phyloP scores from a whole-genome alignment of 2,329 filamentous ascomycete genomes.

The Hypocreales sp. region DNA sequence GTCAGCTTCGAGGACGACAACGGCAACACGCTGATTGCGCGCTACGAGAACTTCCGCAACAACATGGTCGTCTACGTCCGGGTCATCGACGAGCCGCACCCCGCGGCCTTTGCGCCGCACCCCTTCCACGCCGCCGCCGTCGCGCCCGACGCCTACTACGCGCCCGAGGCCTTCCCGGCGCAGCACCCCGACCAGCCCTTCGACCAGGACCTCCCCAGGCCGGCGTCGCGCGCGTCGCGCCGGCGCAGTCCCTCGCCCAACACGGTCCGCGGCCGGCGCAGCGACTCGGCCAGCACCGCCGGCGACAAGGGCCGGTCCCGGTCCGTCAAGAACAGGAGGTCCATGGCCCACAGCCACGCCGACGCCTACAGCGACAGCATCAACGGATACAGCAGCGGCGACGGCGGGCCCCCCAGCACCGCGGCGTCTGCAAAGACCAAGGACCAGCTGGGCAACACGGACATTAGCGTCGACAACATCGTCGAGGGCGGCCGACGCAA shows the following conservation, averaged over 20 bases:
- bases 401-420: slow-evolving; percentile 62
- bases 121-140: slow-evolving; percentile 35
- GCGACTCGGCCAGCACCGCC: slow-evolving; percentile 50
- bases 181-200: slow-evolving; percentile 33
- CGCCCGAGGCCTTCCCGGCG: slow-evolving; percentile 32
- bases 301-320: slow-evolving; percentile 54
- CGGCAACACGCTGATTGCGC: slow-evolving; percentile 82
- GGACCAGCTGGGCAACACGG: slow-evolving; percentile 82
- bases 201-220: slow-evolving; percentile 47
- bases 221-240: slow-evolving; percentile 53
- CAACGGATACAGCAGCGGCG: slow-evolving; percentile 75
- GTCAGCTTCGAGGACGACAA: slow-evolving; percentile 90
- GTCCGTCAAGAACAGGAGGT: slow-evolving; percentile 50
- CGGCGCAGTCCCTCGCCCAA: slow-evolving; percentile 68
- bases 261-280: slow-evolving; percentile 54
- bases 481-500: slow-evolving; percentile 93
- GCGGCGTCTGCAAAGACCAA: slow-evolving; percentile 58
- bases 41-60: slow-evolving; percentile 88
- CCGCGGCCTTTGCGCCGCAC: slow-evolving; percentile 29
- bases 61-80: slow-evolving; percentile 91
- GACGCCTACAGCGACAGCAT: slow-evolving; percentile 51
- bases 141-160: slow-evolving; percentile 31
- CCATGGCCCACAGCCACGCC: slow-evolving; percentile 26
- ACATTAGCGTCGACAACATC: slow-evolving; percentile 97
- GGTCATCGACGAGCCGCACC: slow-evolving; percentile 52